A percentile compares a stretch with the other conserved stretches of the same genome.
Evolutionary conservation across 1,284 basidiomycete species (phyloP).

Genomic region (Malassezia equina): DNA sequence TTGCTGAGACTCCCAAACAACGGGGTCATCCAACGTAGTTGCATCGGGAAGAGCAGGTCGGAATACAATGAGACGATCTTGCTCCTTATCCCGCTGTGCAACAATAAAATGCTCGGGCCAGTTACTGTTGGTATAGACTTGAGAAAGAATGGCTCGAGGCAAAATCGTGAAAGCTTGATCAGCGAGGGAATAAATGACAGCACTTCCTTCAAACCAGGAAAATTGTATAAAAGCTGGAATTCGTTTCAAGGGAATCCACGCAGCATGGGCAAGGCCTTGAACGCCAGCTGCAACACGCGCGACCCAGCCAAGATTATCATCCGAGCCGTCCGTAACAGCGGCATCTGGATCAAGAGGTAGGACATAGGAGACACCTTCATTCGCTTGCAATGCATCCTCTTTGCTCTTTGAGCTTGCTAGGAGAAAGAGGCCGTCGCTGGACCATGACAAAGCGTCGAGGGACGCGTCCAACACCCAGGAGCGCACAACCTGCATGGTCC

Average conservation of each 20-base stretch:
- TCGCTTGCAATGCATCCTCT: conserved; percentile 8
- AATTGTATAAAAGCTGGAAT: conserved; percentile 14
- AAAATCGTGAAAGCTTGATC: conserved; percentile 10
- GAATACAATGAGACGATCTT: conserved; percentile 2
- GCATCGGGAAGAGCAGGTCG: background rate
- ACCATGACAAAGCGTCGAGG: conserved; percentile 30
- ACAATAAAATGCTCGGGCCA: conserved; percentile 4
- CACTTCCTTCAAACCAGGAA: background rate
- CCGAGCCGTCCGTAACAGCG: conserved; percentile 31
- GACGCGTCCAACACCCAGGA: conserved; percentile 27
- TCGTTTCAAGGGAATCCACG: conserved; percentile 22
- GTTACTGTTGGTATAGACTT: background rate
- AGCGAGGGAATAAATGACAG: conserved; percentile 10
- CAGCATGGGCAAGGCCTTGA: conserved; percentile 26
- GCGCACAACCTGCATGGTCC: conserved; percentile 36
- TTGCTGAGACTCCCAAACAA: background rate
- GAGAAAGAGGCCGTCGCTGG: conserved; percentile 30
- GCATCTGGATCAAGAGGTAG: conserved; percentile 35
- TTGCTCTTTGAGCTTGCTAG: conserved; percentile 13
- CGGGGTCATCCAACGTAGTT: conserved; percentile 1
- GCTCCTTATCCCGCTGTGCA: conserved; percentile 1
- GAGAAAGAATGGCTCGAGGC: background rate
- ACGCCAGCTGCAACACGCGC: conserved; percentile 30
- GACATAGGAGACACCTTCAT: conserved; percentile 29
- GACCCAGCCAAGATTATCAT: conserved; percentile 34